Evolutionary conservation across 1,284 basidiomycete species (phyloP).

Genomic region (Fomitopsis schrenkii): DNA sequence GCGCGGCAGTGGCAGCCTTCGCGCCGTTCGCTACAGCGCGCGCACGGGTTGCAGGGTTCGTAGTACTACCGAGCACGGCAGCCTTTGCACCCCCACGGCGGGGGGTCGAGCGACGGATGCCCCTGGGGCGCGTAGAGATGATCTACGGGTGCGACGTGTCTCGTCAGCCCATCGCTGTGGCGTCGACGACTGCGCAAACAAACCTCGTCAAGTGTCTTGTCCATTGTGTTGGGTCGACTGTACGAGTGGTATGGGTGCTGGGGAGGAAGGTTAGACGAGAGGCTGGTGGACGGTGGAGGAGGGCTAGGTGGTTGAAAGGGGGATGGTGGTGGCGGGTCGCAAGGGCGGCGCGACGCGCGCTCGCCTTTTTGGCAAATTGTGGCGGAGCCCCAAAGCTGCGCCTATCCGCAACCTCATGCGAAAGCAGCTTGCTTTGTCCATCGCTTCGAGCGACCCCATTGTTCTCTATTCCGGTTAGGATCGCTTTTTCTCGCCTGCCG

Average conservation of each 20-base stretch:
- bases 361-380: conserved; percentile 12
- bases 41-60: conserved; percentile 47
- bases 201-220: conserved; percentile 90
- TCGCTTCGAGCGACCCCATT: background rate
- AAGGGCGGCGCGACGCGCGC: conserved; percentile 14
- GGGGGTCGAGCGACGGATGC: conserved; percentile 40
- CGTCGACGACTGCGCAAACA: conserved; percentile 24
- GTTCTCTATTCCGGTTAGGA: background rate
- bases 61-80: conserved; percentile 54
- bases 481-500: conserved; percentile 1
- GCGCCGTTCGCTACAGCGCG: conserved; percentile 37
- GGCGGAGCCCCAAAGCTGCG: conserved; percentile 18
- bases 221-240: conserved; percentile 41
- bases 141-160: conserved; percentile 47
- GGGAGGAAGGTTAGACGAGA: conserved; percentile 4
- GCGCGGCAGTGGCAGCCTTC: conserved; percentile 31
- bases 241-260: conserved; percentile 4
- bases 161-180: conserved; percentile 13
- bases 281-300: conserved; percentile 10
- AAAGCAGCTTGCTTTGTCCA: conserved; percentile 5
- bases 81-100: conserved; percentile 39
- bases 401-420: conserved; percentile 4
- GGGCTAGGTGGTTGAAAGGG: conserved; percentile 4
- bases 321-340: conserved; percentile 25
- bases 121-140: conserved; percentile 61